Conservation (phyloP, 768 basidiomycete genomes). For the Lanmaoa rubissima region DNA sequence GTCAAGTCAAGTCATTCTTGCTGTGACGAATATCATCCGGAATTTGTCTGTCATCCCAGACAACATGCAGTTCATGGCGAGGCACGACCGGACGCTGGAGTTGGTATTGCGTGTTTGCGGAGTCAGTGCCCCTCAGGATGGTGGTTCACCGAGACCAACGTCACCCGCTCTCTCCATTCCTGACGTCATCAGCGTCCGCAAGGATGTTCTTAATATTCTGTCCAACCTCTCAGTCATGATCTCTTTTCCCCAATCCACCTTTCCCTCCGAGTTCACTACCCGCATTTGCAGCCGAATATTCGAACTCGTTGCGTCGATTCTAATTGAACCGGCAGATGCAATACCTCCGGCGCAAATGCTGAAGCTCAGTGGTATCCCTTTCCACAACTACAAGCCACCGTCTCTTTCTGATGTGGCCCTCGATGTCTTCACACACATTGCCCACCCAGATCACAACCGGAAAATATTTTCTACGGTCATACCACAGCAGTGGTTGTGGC, state of each 20-base stretch:
- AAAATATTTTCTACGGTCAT: conserved; percentile 63
- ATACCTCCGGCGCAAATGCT: conserved; percentile 59
- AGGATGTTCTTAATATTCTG: conserved; percentile 72
- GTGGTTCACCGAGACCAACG: conserved; percentile 38
- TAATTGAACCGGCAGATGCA: conserved; percentile 67
- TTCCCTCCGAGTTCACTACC: conserved; percentile 40
- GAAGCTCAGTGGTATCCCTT: conserved; percentile 48
- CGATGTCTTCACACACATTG: conserved; percentile 79
- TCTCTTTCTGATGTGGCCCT: conserved; percentile 71
- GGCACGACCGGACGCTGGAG: conserved; percentile 61
- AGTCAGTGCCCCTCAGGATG: conserved; percentile 37
- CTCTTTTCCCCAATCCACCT: conserved; percentile 41
- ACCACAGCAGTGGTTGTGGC: conserved; percentile 54
- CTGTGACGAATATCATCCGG: conserved; percentile 76
- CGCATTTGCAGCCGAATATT: conserved; percentile 59
- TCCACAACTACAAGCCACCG: conserved; percentile 51
- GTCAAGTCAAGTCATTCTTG: conserved; percentile 59
- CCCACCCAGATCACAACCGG: conserved; percentile 76
- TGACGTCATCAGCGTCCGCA: conserved; percentile 72
- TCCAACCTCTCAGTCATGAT: conserved; percentile 56
- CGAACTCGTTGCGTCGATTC: conserved; percentile 68
- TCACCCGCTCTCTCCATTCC: conserved; percentile 63
- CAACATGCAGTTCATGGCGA: conserved; percentile 65
- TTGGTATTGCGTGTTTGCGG: conserved; percentile 68
- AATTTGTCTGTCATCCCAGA: conserved; percentile 78